Base-by-base conservation (phyloP, 164 flowering plant species). In the Taxillus chinensis region DNA sequence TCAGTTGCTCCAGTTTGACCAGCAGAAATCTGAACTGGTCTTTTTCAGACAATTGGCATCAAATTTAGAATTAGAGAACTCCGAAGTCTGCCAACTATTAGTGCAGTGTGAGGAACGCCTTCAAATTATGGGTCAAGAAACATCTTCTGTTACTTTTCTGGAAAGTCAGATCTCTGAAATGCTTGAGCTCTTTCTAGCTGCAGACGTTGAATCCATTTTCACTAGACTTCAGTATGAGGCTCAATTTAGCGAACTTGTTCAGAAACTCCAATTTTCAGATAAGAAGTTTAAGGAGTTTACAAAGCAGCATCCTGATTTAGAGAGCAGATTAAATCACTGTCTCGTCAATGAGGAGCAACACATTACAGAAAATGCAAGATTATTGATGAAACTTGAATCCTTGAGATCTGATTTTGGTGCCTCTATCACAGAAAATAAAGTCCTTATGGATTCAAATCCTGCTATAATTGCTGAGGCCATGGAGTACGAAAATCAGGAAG, bases 351-450 rank as follows among this genome's bases (percentile, higher is more conserved):
- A 89, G 73, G 78, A 70, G 9, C 67, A 58, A 17, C 70, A 63
- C 51, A 55, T 67, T 39, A 82, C 80, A 80, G 87, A 83, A 68
- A 90, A 79, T 67, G 68, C 64, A 51, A 68, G 49, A 54, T 62
- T 90, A 73, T 58, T 68, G 65, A 61, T 56, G 37, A 62, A 55
- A 65, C 73, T 83, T 50, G 63, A 70, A 37, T 79, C 82, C 14
- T 14, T 83, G 48, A 83, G 67, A 70, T 77, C 78, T 48, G 87
- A 92, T 62, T 74, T 83, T 39, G 79, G 86, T 61, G 71, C 75
- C 42, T 57, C 64, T 39, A 52, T 55, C 57, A 50, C 74, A 39
- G 68, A 77, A 58, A 73, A 80, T 48, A 71, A 60, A 55, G 61
- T 57, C 60, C 79, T 86, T 59, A 16, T 69, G 50, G 75, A 78